Base-by-base conservation (phyloP, 2,329 filamentous ascomycete species). In the Ophiobolus disseminans region DNA sequence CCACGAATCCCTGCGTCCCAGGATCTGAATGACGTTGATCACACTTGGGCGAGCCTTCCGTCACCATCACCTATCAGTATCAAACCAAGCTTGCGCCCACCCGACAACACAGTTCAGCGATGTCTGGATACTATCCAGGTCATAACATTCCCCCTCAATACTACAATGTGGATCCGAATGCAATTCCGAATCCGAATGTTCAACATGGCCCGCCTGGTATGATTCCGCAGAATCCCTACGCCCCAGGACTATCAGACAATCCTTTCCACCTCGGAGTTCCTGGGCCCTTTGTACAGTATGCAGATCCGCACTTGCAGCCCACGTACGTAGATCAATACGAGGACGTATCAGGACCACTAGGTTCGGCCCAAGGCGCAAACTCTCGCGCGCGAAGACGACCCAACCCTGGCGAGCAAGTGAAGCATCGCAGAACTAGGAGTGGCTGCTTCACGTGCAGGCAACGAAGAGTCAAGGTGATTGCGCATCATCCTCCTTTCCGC, bases 401-500 rank as follows among this genome's bases (percentile, higher is more conserved):
- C 19, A 58, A 60, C 10, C 65, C 70, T 17, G 69, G 68, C 9
- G 89, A 95, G 53, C 87, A 89, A 66, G 88, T 95, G 60, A 97
- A 97, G 74, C 93, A 97, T 72, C 88, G 92, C 53, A 86, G 94
- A 60, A 97, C 94, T 34, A 83, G 94, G 62, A 97, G 91, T 56
- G 94, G 94, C 21, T 99, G 94, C 76, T 97, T 84, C 69, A 97
- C 92, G 37, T 99, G 94, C 74, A 84, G 94, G 50, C 87, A 87
- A 63, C 84, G 94, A 59, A 85, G 94, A 72, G 92, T 97, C 41
- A 97, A 87, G 79, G 82, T 84, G 67, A 55, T 22, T 54, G 44
- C 16, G 10, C 37, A 14, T 4, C 22, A 13, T 13, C 11, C 11
- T 21, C 5, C 26, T 16, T 3, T 19, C 9, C 9, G 28, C 8